Evolutionary conservation across 2,329 filamentous ascomycete genomes (phyloP).

Genomic region (Ceratocystis huliohia): DNA sequence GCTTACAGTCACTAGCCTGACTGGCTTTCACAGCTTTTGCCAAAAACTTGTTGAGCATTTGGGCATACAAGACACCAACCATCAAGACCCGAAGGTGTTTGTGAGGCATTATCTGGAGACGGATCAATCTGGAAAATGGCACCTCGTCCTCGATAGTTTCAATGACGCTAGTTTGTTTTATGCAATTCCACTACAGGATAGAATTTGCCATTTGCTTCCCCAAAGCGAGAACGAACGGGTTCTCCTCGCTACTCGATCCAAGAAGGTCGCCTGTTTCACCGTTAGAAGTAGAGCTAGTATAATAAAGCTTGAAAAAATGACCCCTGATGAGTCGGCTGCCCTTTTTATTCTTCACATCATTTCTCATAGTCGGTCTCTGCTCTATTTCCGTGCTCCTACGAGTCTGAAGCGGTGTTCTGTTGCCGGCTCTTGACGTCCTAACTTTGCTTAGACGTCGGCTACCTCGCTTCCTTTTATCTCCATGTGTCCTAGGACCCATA

Average conservation of each 20-base stretch:
- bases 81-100: constrained; percentile 10
- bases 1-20: background rate
- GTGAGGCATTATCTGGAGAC: constrained; percentile 22
- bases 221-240: constrained; percentile 12
- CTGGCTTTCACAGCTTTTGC: background rate
- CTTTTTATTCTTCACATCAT: no score
- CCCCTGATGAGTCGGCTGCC: background rate
- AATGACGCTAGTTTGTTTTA: constrained; percentile 20
- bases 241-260: constrained; percentile 17
- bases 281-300: background rate
- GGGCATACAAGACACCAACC: background rate
- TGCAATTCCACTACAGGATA: background rate
- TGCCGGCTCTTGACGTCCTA: no score
- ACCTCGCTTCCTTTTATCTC: no score
- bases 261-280: background rate
- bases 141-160: constrained; percentile 25
- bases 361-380: no score
- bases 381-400: no score
- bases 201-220: constrained; percentile 26
- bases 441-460: no score
- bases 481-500: no score
- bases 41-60: background rate
- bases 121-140: constrained; percentile 22
- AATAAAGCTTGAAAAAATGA: background rate
- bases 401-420: no score